Evolutionary conservation across 2,329 filamentous ascomycete genomes (phyloP).

Genomic region (Paraphoma chrysanthemicola): DNA sequence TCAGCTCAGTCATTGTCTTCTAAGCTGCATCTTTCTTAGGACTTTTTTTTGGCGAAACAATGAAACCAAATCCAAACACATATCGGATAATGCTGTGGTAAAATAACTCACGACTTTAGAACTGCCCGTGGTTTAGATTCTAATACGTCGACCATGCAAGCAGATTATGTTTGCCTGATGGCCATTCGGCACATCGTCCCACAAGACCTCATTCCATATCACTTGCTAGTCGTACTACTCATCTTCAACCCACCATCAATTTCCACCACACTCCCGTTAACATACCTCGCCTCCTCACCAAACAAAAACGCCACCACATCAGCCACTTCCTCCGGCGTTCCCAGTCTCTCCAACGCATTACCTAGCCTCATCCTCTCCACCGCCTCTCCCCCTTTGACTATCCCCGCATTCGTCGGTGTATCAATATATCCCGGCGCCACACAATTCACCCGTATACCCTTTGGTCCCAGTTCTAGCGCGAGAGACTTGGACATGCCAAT

Average conservation of each 20-base stretch:
- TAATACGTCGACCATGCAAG: too few species aligned
- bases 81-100: too few species aligned
- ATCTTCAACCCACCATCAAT: conserved; percentile 54
- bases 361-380: conserved; percentile 49
- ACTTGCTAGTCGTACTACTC: conserved; percentile 34
- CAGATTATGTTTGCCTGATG: background rate
- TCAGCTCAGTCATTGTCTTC: too few species aligned
- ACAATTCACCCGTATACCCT: conserved; percentile 39
- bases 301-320: conserved; percentile 60
- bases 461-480: conserved; percentile 41
- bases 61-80: too few species aligned
- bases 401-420: conserved; percentile 58
- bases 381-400: conserved; percentile 56
- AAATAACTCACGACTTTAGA: too few species aligned
- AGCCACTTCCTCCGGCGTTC: conserved; percentile 56
- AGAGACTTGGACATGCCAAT: conserved; percentile 44
- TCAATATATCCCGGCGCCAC: conserved; percentile 53
- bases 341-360: conserved; percentile 53
- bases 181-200: background rate
- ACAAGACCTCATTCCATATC: background rate
- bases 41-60: too few species aligned
- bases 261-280: conserved; percentile 57
- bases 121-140: too few species aligned
- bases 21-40: too few species aligned
- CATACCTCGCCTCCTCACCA: conserved; percentile 53